Conservation (phyloP, 1,139 yeast species). For the Protomyces pachydermus region DNA sequence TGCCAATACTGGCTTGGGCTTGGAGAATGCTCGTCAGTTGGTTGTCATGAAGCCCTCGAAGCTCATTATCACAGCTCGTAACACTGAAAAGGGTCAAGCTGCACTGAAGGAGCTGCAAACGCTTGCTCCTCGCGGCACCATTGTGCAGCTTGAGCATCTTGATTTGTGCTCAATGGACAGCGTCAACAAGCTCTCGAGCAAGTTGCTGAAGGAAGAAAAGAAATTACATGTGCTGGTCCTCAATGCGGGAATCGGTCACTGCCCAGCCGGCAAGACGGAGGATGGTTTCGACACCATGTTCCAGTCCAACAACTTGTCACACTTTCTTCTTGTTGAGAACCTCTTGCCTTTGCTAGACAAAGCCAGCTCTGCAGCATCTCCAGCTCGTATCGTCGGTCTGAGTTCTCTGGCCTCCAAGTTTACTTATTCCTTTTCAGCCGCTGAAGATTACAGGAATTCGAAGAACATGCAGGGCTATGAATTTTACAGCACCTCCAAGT, state of each 20-base stretch:
- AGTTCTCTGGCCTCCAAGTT: constrained; percentile 19
- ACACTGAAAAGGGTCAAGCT: constrained; percentile 35
- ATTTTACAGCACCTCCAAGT: constrained; percentile 10
- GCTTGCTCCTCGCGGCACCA: neutral
- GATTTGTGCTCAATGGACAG: constrained; percentile 41
- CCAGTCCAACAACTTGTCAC: constrained; percentile 74
- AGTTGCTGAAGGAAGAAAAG: constrained; percentile 28
- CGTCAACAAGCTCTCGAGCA: constrained; percentile 29
- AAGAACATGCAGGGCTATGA: constrained; percentile 1
- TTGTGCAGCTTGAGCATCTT: constrained; percentile 6
- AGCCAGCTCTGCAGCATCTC: constrained; percentile 34
- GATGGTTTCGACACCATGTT: constrained; percentile 48
- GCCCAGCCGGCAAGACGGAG: constrained; percentile 28
- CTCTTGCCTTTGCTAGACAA: constrained; percentile 51
- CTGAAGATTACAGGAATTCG: constrained; percentile 2
- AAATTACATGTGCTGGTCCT: constrained; percentile 31
- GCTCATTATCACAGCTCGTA: constrained; percentile 20
- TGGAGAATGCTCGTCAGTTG: constrained; percentile 31
- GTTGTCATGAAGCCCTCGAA: constrained; percentile 14
- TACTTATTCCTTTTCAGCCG: constrained; percentile 6
- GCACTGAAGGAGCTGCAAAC: constrained; percentile 24
- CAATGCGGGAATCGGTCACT: constrained; percentile 31
- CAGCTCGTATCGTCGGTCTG: constrained; percentile 10
- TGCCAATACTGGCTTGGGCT: constrained; percentile 31
- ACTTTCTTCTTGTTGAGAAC: constrained; percentile 62